A percentile compares a stretch with the other conserved stretches of the same genome.
These are phyloP conservation scores for Hemileia vastatrix DNA, from an alignment of 1,284 basidiomycete species.

Conservation along the genomic window DNA sequence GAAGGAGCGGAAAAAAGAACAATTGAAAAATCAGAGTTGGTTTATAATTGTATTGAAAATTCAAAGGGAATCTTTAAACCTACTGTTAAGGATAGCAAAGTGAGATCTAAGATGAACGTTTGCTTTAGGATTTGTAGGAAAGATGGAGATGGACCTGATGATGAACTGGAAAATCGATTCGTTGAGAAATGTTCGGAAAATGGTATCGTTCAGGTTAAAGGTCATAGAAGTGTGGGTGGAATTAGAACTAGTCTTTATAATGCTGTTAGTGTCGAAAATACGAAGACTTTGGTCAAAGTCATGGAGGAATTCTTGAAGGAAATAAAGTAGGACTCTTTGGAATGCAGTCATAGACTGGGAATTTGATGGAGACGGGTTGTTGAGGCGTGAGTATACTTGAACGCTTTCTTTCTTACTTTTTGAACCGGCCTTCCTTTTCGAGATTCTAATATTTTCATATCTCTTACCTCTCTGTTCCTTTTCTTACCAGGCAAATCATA, in stretches of 20 bases:
- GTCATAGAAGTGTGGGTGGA: constrained; percentile 61
- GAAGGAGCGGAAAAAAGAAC: too few relatives aligned
- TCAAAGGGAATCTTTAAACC: constrained; percentile 31
- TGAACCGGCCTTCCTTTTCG: too few relatives aligned
- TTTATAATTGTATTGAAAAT: constrained; percentile 36
- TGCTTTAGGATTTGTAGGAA: constrained; percentile 37
- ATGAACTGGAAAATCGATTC: constrained; percentile 56
- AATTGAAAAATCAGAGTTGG: too few relatives aligned
- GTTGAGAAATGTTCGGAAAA: constrained; percentile 64
- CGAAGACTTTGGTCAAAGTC: constrained; percentile 34
- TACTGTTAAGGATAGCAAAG: constrained; percentile 33
- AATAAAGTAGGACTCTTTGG: too few relatives aligned
- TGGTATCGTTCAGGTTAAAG: constrained; percentile 75
- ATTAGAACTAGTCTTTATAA: constrained; percentile 41
- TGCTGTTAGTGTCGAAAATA: constrained; percentile 36
- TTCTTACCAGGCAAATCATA: too few relatives aligned
- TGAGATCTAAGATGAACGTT: constrained; percentile 41
- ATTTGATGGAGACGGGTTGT: too few relatives aligned
- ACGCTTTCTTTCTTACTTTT: too few relatives aligned
- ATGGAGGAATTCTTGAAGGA: too few relatives aligned
- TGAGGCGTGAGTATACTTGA: too few relatives aligned
- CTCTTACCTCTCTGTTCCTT: too few relatives aligned
- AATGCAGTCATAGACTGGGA: too few relatives aligned
- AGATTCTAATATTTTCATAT: too few relatives aligned
- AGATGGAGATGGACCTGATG: constrained; percentile 29